These are phyloP conservation scores for Austroboletus niveus DNA, from an alignment of 1,284 basidiomycete species.

Conservation along the genomic window DNA sequence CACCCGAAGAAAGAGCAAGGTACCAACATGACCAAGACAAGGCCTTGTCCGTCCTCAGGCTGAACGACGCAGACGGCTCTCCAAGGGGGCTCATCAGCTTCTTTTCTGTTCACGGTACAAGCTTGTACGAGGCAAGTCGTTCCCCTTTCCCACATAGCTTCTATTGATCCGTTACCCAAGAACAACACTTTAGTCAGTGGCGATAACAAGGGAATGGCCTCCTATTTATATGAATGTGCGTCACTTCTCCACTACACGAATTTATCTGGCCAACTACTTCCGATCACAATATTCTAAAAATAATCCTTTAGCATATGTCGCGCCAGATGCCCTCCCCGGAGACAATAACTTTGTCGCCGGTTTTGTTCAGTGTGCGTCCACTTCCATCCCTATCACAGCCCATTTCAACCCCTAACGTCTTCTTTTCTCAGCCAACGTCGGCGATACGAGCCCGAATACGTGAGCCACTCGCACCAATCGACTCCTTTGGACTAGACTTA, in stretches of 20 bases:
- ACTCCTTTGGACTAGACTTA: neutral
- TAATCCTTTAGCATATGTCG: constrained; percentile 47
- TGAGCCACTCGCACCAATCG: constrained; percentile 36
- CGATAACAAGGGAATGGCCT: constrained; percentile 84
- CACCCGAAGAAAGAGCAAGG: constrained; percentile 59
- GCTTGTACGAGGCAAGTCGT: constrained; percentile 60
- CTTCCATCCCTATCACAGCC: neutral
- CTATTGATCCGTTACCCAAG: constrained; percentile 34
- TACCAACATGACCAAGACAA: constrained; percentile 74
- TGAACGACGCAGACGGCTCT: constrained; percentile 56
- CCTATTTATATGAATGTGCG: constrained; percentile 70
- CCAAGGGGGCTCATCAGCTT: constrained; percentile 70
- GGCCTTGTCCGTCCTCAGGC: constrained; percentile 62
- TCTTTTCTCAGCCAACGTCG: constrained; percentile 59
- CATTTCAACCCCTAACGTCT: neutral
- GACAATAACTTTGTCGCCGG: constrained; percentile 73
- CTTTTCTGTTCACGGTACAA: constrained; percentile 81
- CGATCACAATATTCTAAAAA: neutral
- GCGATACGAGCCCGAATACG: constrained; percentile 78
- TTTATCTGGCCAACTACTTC: too few relatives aligned
- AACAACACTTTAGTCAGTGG: constrained; percentile 76
- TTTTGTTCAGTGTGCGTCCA: constrained; percentile 61
- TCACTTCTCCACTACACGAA: neutral
- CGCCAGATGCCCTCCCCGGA: constrained; percentile 66
- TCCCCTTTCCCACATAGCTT: neutral